These are phyloP conservation scores for Babesia sp. DNA, from an alignment of 169 alveolate species.

Conservation along the genomic window DNA sequence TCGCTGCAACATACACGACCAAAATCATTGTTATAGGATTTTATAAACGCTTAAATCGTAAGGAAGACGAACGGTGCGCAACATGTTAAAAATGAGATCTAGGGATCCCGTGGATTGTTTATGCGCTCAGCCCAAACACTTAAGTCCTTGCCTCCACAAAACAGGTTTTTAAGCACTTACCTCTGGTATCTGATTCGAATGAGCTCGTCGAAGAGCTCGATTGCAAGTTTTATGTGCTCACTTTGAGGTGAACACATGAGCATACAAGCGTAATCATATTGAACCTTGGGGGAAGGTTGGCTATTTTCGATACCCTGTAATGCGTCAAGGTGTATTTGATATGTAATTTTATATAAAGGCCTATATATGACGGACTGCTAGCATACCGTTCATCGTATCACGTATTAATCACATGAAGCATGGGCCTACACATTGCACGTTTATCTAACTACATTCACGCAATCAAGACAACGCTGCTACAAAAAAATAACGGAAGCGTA, in stretches of 20 bases:
- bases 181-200: slow-evolving; percentile 46
- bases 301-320: slow-evolving; percentile 46
- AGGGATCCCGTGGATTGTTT: too few species aligned
- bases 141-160: background rate
- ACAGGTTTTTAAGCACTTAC: slow-evolving; percentile 10
- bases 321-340: background rate
- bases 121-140: background rate
- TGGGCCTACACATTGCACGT: background rate
- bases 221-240: slow-evolving; percentile 42
- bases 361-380: too few species aligned
- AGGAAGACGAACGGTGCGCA: too few species aligned
- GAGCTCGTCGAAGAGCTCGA: slow-evolving; percentile 60
- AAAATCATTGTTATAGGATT: background rate
- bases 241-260: slow-evolving; percentile 61
- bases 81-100: background rate
- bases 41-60: too few species aligned
- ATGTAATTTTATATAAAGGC: too few species aligned
- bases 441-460: background rate
- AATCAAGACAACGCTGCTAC: background rate
- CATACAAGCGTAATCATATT: slow-evolving; percentile 66
- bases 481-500: background rate
- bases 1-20: too few species aligned
- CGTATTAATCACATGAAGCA: background rate
- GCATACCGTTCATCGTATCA: too few species aligned
- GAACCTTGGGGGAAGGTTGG: slow-evolving; percentile 62